These are phyloP conservation scores for Calonectria hawksworthii DNA, from an alignment of 2,329 filamentous ascomycete genomes.

Conservation along the genomic window DNA sequence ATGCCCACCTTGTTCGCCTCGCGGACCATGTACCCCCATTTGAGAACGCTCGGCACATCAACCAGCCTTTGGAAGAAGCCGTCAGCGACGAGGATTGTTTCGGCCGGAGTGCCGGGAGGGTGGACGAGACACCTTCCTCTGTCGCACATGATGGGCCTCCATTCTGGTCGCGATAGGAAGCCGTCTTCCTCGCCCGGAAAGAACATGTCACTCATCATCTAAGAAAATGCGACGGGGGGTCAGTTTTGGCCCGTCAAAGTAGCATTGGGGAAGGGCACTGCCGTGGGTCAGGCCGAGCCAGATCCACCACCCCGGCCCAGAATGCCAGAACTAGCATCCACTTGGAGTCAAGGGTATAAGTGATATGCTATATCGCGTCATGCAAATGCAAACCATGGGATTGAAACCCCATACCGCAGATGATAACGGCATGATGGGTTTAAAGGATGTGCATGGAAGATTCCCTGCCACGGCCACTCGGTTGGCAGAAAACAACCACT, in stretches of 20 bases:
- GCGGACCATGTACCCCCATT: conserved; percentile 50
- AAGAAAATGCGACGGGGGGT: conserved; percentile 34
- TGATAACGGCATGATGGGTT: conserved; percentile 2
- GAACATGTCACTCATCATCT: conserved; percentile 58
- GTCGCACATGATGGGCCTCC: conserved; percentile 52
- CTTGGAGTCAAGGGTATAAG: conserved; percentile 42
- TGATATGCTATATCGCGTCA: conserved; percentile 46
- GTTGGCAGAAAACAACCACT: conserved; percentile 5
- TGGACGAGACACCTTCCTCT: conserved; percentile 45
- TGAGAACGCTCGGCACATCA: conserved; percentile 51
- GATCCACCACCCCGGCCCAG: conserved; percentile 37
- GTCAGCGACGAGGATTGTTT: conserved; percentile 47
- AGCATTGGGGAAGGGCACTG: conserved; percentile 36
- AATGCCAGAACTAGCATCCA: conserved; percentile 39
- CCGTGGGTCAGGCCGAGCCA: conserved; percentile 31
- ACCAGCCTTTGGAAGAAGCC: conserved; percentile 52
- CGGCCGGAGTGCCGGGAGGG: conserved; percentile 36
- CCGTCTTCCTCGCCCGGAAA: conserved; percentile 51
- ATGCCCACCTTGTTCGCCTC: conserved; percentile 46
- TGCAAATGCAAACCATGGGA: conserved; percentile 38
- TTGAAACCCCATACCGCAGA: background rate
- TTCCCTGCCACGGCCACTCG: conserved; percentile 16
- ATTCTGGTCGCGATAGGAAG: conserved; percentile 54
- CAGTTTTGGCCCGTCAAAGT: conserved; percentile 39
- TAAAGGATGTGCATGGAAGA: background rate